phyloP scores from a whole-genome alignment of 2,329 filamentous ascomycete genomes.

The Calonectria pseudoreteaudii region DNA sequence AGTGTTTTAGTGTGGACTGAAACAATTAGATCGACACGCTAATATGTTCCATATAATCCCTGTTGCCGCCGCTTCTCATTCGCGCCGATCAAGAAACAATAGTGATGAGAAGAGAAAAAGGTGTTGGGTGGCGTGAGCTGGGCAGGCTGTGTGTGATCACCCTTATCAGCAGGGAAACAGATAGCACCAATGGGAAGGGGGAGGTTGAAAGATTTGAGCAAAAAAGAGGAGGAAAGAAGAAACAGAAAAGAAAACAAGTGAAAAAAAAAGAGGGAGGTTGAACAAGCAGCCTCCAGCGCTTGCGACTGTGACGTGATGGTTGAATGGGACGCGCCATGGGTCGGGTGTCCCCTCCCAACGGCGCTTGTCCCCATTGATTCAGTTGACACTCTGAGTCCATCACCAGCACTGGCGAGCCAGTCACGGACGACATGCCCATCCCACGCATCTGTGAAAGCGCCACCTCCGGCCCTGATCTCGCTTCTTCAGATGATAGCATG shows the following conservation, averaged over 20 bases:
- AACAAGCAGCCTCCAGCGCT: background rate
- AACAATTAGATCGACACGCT: background rate
- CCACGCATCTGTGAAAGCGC: background rate
- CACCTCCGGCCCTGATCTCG: background rate
- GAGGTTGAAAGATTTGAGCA: background rate
- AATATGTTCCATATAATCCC: background rate
- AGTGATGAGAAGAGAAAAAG: background rate
- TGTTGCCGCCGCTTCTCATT: background rate
- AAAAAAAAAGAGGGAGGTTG: background rate
- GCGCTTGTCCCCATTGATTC: conserved; percentile 2
- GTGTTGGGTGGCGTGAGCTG: background rate
- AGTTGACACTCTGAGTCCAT: background rate
- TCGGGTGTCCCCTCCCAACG: background rate
- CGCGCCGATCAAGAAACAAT: background rate
- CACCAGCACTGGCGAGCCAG: background rate
- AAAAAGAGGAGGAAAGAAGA: background rate
- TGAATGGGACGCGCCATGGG: background rate
- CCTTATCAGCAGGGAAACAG: background rate
- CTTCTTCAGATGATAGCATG: background rate
- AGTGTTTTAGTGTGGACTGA: background rate
- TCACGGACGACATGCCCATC: background rate
- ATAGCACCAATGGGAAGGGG: background rate
- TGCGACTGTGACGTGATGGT: background rate
- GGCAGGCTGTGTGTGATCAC: background rate
- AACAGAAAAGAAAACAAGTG: background rate